Evolutionary conservation across 2,329 filamentous ascomycete species (phyloP).

Genomic region (Stemphylium beticola): DNA sequence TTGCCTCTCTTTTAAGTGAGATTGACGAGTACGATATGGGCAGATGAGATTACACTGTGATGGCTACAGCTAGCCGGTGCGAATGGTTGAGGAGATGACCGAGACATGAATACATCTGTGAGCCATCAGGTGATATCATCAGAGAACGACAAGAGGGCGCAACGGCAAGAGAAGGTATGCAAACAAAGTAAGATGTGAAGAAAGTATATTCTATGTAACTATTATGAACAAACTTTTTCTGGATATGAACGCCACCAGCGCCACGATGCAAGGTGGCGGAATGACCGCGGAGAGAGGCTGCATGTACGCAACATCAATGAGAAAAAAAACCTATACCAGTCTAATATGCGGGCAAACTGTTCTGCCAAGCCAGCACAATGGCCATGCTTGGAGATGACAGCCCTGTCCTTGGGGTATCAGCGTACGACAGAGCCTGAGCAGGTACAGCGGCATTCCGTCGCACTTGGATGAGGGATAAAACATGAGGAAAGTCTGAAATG

Average conservation of each 20-base stretch:
- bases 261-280: constrained; percentile 30
- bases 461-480: constrained; percentile 10
- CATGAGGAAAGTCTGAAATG: constrained; percentile 20
- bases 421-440: constrained; percentile 28
- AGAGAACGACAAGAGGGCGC: no score
- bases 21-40: no score
- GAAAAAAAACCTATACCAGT: constrained; percentile 35
- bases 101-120: no score
- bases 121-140: no score
- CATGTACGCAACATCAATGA: constrained; percentile 14
- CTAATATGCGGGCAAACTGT: constrained; percentile 28
- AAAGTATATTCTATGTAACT: constrained; percentile 33
- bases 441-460: constrained; percentile 12
- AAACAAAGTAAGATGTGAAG: constrained; percentile 1
- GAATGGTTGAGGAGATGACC: no score
- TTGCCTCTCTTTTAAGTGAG: no score
- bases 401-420: constrained; percentile 41
- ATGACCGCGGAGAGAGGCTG: constrained; percentile 10
- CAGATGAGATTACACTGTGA: no score
- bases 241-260: constrained; percentile 32
- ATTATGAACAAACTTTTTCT: constrained; percentile 38
- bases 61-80: no score
- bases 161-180: no score
- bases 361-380: constrained; percentile 10
- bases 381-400: constrained; percentile 22